Evolutionary conservation across 352 stramenopile species (phyloP), one percentile per base, ranked within the genome.

Genomic region (Pseudoperonospora humuli): DNA sequence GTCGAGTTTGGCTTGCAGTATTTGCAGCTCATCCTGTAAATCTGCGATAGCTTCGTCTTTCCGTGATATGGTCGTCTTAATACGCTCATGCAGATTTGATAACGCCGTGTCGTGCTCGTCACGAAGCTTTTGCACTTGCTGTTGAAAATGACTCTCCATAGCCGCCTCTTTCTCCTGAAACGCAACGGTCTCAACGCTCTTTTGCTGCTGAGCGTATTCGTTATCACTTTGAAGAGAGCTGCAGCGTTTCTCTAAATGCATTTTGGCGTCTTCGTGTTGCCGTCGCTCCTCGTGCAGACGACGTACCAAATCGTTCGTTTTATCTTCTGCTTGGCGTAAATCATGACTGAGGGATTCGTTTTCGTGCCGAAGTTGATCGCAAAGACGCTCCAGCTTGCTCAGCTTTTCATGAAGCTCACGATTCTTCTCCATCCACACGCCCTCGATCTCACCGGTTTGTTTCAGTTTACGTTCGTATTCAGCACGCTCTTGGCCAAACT

Each of bases 371-470:
- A 83, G 39, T 34, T 72, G 49, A n/a, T 86, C 67, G 26, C 70
- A 54, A 18, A 45, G 34, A 9, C 64, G 49, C 32, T 86, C 70
- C 29, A 86, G n/a, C n/a, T n/a, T n/a, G n/a, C n/a, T n/a, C n/a
- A n/a, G n/a, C n/a, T n/a, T n/a, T n/a, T n/a, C n/a, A n/a, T n/a
- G n/a, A n/a, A n/a, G n/a, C n/a, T n/a, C n/a, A n/a, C n/a, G n/a
- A n/a, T n/a, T n/a, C n/a, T n/a, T n/a, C n/a, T n/a, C n/a, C n/a
- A n/a, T n/a, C n/a, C n/a, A n/a, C n/a, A 85, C 74, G 23, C 56
- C 57, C 17, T 88, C 75, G n/a, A 86, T 75, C 46, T 91, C 74
- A 48, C 61, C 76, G 13, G 74, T 82, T 46, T 86, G 74, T 81
- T n/a, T 79, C 45, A 85, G 64, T 44, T 86, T 84, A 38, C 74